Evolutionary conservation across 1,284 basidiomycete genomes (phyloP).

Genomic region (Xanthoconium separans): DNA sequence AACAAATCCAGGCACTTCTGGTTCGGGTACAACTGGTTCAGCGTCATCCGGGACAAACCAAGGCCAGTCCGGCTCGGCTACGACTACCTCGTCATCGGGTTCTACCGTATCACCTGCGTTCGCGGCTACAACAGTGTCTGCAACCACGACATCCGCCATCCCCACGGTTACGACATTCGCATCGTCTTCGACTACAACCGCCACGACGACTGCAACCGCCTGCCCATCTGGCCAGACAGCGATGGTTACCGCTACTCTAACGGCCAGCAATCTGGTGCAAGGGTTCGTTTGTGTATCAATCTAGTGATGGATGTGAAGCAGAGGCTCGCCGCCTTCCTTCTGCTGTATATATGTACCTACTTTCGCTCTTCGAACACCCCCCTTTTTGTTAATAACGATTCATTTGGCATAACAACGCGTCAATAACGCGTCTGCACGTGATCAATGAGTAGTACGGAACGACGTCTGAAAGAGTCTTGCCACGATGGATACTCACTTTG

Average conservation of each 20-base stretch:
- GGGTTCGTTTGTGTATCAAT: constrained; percentile 19
- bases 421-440: constrained; percentile 24
- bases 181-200: not conserved
- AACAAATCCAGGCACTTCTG: not conserved
- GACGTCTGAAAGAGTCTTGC: not conserved
- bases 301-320: not conserved
- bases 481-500: constrained; percentile 32
- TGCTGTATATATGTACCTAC: constrained; percentile 13
- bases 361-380: constrained; percentile 13
- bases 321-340: not conserved
- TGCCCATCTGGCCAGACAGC: constrained; percentile 21
- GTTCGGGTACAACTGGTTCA: not conserved
- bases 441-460: not conserved
- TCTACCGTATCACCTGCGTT: not conserved
- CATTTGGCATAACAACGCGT: constrained; percentile 13
- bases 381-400: not conserved
- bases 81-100: not conserved
- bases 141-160: not conserved
- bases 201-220: not conserved
- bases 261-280: not conserved
- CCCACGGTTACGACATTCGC: not conserved
- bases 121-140: not conserved
- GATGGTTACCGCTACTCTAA: not conserved
- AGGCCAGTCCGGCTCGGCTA: not conserved
- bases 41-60: not conserved